These are phyloP conservation scores for Aureobasidium sp. DNA, from an alignment of 2,329 filamentous ascomycete genomes.

Conservation along the genomic window DNA sequence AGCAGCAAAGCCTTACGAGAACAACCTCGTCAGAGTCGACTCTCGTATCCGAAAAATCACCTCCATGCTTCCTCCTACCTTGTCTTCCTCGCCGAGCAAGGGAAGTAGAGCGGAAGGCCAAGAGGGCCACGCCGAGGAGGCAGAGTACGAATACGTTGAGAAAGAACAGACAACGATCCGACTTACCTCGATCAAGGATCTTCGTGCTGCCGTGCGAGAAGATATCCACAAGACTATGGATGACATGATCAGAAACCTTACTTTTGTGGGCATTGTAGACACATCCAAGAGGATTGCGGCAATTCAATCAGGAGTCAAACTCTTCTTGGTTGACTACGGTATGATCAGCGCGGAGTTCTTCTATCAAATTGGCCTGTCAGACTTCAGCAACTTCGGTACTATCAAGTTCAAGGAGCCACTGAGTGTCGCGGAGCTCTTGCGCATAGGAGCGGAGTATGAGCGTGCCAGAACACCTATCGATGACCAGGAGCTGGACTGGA, in stretches of 20 bases:
- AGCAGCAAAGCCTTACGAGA: slow-evolving; percentile 60
- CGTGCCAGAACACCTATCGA: slow-evolving; percentile 26
- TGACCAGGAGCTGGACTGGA: slow-evolving; percentile 51
- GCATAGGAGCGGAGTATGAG: slow-evolving; percentile 65
- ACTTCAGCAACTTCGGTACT: slow-evolving; percentile 88
- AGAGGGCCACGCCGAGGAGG: slow-evolving; percentile 34
- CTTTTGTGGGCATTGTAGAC: slow-evolving; percentile 90
- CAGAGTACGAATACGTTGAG: slow-evolving; percentile 64
- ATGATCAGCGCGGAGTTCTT: slow-evolving; percentile 79
- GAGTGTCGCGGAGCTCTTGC: slow-evolving; percentile 60
- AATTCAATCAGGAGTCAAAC: slow-evolving; percentile 83
- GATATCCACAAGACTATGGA: slow-evolving; percentile 78
- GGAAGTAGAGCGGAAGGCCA: slow-evolving; percentile 19
- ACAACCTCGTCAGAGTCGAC: slow-evolving; percentile 86
- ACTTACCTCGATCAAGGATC: slow-evolving; percentile 74
- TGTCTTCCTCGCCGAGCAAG: slow-evolving; percentile 33
- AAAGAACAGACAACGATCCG: slow-evolving; percentile 62
- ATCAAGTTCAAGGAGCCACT: slow-evolving; percentile 75
- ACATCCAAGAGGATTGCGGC: slow-evolving; percentile 79
- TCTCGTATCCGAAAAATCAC: slow-evolving; percentile 88
- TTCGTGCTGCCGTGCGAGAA: slow-evolving; percentile 72
- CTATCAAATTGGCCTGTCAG: slow-evolving; percentile 88
- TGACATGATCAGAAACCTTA: slow-evolving; percentile 78
- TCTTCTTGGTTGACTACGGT: slow-evolving; percentile 90
- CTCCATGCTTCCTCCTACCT: slow-evolving; percentile 69